phyloP scores from a whole-genome alignment of 2,329 filamentous ascomycete genomes.

The Talaromyces sp. region DNA sequence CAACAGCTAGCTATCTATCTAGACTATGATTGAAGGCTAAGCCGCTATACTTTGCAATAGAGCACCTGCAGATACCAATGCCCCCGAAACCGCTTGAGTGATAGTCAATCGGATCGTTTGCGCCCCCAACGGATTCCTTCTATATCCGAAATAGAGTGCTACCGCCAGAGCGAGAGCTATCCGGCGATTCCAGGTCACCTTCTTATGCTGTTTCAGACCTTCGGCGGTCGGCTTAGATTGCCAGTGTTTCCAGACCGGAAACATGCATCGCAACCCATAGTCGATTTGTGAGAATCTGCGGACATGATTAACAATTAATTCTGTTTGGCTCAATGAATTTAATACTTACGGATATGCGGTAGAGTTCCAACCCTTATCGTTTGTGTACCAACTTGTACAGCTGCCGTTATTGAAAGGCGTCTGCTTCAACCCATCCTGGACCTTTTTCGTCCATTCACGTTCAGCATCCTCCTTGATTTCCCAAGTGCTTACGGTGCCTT shows the following conservation, averaged over 20 bases:
- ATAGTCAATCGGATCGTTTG: constrained; percentile 13
- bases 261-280: constrained; percentile 50
- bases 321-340: neutral
- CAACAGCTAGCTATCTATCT: neutral
- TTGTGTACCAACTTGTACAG: constrained; percentile 51
- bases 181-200: constrained; percentile 22
- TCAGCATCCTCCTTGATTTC: constrained; percentile 52
- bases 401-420: constrained; percentile 49
- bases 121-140: constrained; percentile 5
- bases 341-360: constrained; percentile 46
- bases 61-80: constrained; percentile 3
- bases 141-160: constrained; percentile 19
- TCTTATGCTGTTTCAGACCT: constrained; percentile 37
- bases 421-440: constrained; percentile 47
- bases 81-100: neutral
- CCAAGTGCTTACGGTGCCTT: constrained; percentile 43
- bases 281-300: constrained; percentile 50
- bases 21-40: neutral
- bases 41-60: constrained; percentile 15
- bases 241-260: constrained; percentile 56
- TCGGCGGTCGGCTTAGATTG: constrained; percentile 50
- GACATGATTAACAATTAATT: constrained; percentile 17
- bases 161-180: constrained; percentile 23
- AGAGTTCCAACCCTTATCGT: constrained; percentile 49
- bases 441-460: constrained; percentile 44